Evolutionary conservation across 176 grass and related monocot genomes (phyloP).

Genomic region (Zoysia japonica): DNA sequence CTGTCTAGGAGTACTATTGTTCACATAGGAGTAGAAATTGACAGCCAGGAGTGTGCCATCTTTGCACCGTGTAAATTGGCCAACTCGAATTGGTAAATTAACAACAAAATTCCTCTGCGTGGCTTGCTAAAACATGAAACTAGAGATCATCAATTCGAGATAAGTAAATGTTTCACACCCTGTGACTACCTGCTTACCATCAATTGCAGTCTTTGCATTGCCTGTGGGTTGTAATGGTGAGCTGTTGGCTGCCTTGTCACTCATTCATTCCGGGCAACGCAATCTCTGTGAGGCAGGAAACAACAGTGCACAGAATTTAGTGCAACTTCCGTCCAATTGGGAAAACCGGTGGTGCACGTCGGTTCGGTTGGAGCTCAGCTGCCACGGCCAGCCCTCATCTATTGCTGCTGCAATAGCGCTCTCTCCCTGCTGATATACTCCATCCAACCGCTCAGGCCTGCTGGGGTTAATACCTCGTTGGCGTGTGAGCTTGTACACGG

Average conservation of each 20-base stretch:
- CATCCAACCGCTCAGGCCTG: conserved; percentile 19
- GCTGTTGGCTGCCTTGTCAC: not conserved
- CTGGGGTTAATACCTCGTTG: conserved; percentile 27
- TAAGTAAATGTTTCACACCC: not conserved
- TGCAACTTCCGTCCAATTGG: conserved; percentile 39
- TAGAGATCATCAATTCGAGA: not conserved
- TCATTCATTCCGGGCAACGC: conserved; percentile 2
- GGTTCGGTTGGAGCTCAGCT: conserved; percentile 9
- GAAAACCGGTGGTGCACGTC: conserved; percentile 41
- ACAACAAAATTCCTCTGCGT: not conserved
- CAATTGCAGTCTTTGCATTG: not conserved
- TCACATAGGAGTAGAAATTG: not conserved
- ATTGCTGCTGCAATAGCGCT: conserved; percentile 32
- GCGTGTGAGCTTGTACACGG: conserved; percentile 47
- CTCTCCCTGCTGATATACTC: conserved; percentile 21
- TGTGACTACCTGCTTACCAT: not conserved
- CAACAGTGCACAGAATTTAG: conserved; percentile 46
- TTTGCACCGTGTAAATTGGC: not conserved
- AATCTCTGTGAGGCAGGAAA: conserved; percentile 26
- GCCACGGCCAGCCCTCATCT: conserved; percentile 13
- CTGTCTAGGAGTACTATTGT: not conserved
- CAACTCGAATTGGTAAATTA: not conserved
- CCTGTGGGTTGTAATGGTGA: not conserved
- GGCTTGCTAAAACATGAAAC: not conserved
- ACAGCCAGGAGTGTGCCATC: not conserved